These are phyloP conservation scores for Ogataea henricii DNA, from an alignment of 805 yeast species.

Conservation along the genomic window DNA sequence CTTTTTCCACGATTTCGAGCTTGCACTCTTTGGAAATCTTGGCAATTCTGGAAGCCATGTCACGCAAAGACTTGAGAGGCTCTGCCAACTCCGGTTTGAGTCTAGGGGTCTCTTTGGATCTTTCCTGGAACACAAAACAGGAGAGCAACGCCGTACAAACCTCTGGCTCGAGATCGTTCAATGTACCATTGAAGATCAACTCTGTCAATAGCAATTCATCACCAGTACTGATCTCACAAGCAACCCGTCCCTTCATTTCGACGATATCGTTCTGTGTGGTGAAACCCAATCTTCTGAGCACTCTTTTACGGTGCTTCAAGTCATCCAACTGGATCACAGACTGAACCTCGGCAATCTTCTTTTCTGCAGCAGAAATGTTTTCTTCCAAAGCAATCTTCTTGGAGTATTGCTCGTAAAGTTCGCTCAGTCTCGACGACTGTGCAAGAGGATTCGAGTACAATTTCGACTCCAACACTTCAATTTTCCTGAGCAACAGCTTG, in stretches of 20 bases:
- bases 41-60: constrained; percentile 89
- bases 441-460: constrained; percentile 68
- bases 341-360: constrained; percentile 77
- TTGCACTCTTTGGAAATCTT: constrained; percentile 87
- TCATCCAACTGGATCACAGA: constrained; percentile 94
- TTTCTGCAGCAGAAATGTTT: constrained; percentile 59
- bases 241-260: constrained; percentile 92
- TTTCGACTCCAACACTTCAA: constrained; percentile 79
- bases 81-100: constrained; percentile 89
- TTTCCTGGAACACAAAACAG: constrained; percentile 96
- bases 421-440: constrained; percentile 59
- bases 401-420: constrained; percentile 64
- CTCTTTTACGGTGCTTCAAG: constrained; percentile 88
- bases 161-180: constrained; percentile 82
- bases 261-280: constrained; percentile 85
- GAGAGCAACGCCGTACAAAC: constrained; percentile 91
- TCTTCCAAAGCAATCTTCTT: constrained; percentile 62
- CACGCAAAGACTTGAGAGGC: constrained; percentile 84
- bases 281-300: constrained; percentile 87
- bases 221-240: constrained; percentile 90
- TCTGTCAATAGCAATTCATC: constrained; percentile 86
- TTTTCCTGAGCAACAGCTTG: constrained; percentile 66
- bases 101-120: constrained; percentile 85
- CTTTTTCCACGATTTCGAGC: constrained; percentile 86
- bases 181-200: constrained; percentile 91